Evolutionary conservation across 495 filamentous ascomycete species (phyloP).

Genomic region (Penicillium samsonianum): DNA sequence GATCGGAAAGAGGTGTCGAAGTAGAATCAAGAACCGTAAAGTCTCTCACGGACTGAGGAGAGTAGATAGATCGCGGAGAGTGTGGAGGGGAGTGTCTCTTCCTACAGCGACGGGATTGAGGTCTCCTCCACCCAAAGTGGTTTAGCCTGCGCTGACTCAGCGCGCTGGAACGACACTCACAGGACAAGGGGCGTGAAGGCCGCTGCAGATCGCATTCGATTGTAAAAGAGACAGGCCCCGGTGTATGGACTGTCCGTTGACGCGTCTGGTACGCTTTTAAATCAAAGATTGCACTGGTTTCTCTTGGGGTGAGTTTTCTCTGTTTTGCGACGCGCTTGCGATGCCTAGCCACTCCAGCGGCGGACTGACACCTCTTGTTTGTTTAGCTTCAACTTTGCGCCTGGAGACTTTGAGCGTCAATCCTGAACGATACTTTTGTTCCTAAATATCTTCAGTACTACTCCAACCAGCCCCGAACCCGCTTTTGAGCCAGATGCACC

Average conservation of each 20-base stretch:
- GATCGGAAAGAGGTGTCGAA: not conserved
- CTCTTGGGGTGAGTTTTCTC: constrained; percentile 29
- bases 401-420: constrained; percentile 11
- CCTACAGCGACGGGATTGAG: constrained; percentile 19
- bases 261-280: constrained; percentile 36
- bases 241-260: constrained; percentile 36
- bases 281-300: constrained; percentile 15
- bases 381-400: constrained; percentile 25
- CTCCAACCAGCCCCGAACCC: not conserved
- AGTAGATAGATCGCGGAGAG: constrained; percentile 21
- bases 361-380: constrained; percentile 25
- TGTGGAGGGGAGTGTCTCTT: constrained; percentile 28
- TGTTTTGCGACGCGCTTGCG: constrained; percentile 27
- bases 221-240: constrained; percentile 30
- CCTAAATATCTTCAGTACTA: not conserved
- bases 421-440: not conserved
- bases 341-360: constrained; percentile 18
- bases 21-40: constrained; percentile 8
- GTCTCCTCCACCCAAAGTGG: constrained; percentile 38
- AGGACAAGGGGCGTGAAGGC: constrained; percentile 38
- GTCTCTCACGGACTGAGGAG: constrained; percentile 12
- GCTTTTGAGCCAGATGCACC: constrained; percentile 29
- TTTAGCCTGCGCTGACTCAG: constrained; percentile 49
- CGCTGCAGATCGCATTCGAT: constrained; percentile 42
- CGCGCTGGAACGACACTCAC: constrained; percentile 45